These are phyloP conservation scores for Mycena floridula DNA, from an alignment of 768 basidiomycete genomes.

Conservation along the genomic window DNA sequence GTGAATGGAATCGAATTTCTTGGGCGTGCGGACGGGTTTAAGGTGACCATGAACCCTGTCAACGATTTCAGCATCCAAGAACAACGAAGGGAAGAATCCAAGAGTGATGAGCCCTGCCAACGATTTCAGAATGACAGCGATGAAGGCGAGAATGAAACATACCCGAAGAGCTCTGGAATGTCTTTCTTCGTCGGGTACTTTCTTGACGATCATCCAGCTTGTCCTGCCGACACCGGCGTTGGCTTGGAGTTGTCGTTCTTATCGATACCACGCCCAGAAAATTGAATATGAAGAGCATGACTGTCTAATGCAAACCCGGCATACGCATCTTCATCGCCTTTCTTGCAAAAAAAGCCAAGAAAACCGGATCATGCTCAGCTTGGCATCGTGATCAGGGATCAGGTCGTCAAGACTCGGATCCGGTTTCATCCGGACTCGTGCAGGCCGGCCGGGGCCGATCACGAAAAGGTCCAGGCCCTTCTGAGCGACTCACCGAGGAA, in stretches of 20 bases:
- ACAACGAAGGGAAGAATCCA: too few species aligned
- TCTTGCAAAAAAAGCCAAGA: constrained; percentile 81
- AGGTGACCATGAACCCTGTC: constrained; percentile 81
- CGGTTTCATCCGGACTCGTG: constrained; percentile 85
- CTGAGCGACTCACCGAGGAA: too few species aligned
- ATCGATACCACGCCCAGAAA: constrained; percentile 79
- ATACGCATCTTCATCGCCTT: constrained; percentile 71
- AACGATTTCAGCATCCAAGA: not conserved
- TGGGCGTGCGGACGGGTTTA: constrained; percentile 91
- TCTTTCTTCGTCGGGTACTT: constrained; percentile 93
- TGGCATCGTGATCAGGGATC: constrained; percentile 32
- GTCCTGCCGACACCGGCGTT: constrained; percentile 41
- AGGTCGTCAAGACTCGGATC: constrained; percentile 63
- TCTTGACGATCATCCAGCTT: constrained; percentile 97
- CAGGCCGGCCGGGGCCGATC: too few species aligned
- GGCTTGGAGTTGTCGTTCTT: constrained; percentile 36
- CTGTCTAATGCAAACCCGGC: constrained; percentile 85
- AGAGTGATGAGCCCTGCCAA: too few species aligned
- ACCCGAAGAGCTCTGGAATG: constrained; percentile 85
- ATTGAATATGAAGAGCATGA: constrained; percentile 75
- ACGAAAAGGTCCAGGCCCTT: too few species aligned
- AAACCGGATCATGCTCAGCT: constrained; percentile 97
- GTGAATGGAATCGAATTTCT: constrained; percentile 84
- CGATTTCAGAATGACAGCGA: too few species aligned
- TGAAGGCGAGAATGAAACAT: constrained; percentile 27